Conservation (phyloP, 2,329 filamentous ascomycete species). For the Trichoderma cornu-damae region DNA sequence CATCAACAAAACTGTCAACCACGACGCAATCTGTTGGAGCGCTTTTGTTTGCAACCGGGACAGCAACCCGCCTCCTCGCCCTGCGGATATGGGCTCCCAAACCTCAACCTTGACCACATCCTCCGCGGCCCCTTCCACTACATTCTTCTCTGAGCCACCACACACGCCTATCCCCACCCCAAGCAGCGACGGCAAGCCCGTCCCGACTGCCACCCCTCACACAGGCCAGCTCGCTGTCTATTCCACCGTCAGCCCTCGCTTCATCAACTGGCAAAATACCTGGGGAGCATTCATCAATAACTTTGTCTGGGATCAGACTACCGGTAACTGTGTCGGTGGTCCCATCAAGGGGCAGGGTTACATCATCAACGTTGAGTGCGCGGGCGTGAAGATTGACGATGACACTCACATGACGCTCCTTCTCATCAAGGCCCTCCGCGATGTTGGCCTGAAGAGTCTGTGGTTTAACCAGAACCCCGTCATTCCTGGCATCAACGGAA, state of each 20-base stretch:
- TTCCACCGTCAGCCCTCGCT: slow-evolving; percentile 34
- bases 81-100: slow-evolving; percentile 34
- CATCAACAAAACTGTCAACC: slow-evolving; percentile 36
- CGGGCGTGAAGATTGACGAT: slow-evolving; percentile 35
- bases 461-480: slow-evolving; percentile 39
- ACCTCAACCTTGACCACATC: slow-evolving; percentile 33
- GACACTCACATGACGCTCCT: slow-evolving; percentile 39
- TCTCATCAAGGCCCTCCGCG: slow-evolving; percentile 36
- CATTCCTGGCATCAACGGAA: slow-evolving; percentile 32
- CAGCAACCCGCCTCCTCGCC: slow-evolving; percentile 31
- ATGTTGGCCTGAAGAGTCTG: slow-evolving; percentile 36
- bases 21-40: slow-evolving; percentile 37
- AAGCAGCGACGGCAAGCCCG: slow-evolving; percentile 28
- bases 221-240: slow-evolving; percentile 31
- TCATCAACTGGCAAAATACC: slow-evolving; percentile 37
- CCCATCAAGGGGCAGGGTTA: slow-evolving; percentile 34
- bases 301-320: slow-evolving; percentile 37
- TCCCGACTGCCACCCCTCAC: slow-evolving; percentile 29
- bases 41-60: slow-evolving; percentile 41
- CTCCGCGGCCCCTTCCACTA: slow-evolving; percentile 32
- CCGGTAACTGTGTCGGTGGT: slow-evolving; percentile 32
- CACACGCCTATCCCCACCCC: slow-evolving; percentile 24
- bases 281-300: slow-evolving; percentile 38
- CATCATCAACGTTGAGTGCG: slow-evolving; percentile 36
- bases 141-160: slow-evolving; percentile 30